Conservation (phyloP, 805 yeast genomes). For the Kluyveromyces siamensis region DNA sequence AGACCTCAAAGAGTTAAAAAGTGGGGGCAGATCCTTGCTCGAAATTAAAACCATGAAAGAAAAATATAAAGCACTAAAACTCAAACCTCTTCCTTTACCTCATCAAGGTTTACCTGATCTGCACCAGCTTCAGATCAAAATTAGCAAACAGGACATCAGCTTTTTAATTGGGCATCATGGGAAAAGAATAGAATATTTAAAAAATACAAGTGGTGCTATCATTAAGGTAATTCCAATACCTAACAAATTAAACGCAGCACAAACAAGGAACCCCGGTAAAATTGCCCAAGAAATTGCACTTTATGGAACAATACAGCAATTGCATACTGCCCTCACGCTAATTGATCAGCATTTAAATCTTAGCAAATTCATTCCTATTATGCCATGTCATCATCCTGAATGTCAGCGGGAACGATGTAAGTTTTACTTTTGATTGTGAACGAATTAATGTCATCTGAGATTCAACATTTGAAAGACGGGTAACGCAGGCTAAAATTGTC, state of each 20-base stretch:
- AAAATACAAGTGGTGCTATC: slow-evolving; percentile 29
- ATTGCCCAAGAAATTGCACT: slow-evolving; percentile 24
- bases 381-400: background rate
- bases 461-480: background rate
- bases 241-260: slow-evolving; percentile 6
- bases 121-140: slow-evolving; percentile 1
- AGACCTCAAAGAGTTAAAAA: background rate
- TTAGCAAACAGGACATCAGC: slow-evolving; percentile 30
- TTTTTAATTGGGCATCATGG: slow-evolving; percentile 39
- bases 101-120: background rate
- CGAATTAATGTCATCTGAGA: background rate
- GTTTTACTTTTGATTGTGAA: background rate
- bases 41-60: background rate
- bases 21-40: background rate
- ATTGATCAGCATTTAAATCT: slow-evolving; percentile 20
- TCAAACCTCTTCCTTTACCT: background rate
- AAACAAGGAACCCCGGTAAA: slow-evolving; percentile 8
- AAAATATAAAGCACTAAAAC: background rate
- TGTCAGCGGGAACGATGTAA: background rate
- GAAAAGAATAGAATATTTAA: slow-evolving; percentile 27
- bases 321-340: slow-evolving; percentile 18
- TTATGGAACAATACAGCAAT: slow-evolving; percentile 22
- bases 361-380: slow-evolving; percentile 7
- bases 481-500: background rate
- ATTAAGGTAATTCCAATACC: slow-evolving; percentile 33